phyloP scores from a whole-genome alignment of 257 asterid genomes.

The Solanum virginianum region DNA sequence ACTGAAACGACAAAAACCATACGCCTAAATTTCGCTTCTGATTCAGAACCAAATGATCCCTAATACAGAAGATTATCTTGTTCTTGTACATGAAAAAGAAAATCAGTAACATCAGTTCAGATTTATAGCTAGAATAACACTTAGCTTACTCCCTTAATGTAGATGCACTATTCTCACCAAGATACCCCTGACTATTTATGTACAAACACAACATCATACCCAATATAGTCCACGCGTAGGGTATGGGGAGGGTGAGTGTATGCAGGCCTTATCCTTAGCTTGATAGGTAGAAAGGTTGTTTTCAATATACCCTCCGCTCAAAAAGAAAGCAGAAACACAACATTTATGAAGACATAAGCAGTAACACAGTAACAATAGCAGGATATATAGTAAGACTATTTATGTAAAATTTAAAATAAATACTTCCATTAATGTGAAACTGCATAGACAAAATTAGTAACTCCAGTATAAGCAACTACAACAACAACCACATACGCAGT shows the following conservation, averaged over 20 bases:
- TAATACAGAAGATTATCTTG: neutral
- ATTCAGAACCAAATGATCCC: neutral
- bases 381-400: neutral
- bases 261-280: too few species aligned
- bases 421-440: neutral
- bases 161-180: neutral
- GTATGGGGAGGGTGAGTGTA: neutral
- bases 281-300: neutral
- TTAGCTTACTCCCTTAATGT: neutral
- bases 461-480: neutral
- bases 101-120: neutral
- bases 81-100: neutral
- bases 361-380: neutral
- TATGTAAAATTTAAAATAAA: neutral
- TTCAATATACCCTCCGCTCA: neutral
- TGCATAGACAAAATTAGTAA: neutral
- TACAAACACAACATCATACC: neutral
- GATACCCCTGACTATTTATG: neutral
- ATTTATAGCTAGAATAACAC: neutral
- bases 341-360: neutral
- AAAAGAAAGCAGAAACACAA: neutral
- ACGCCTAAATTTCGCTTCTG: neutral
- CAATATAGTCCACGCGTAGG: neutral
- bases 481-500: too few species aligned
- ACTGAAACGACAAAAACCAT: neutral